Base-by-base conservation (phyloP, 23 red algal genomes). In the Chondrus crispus region DNA sequence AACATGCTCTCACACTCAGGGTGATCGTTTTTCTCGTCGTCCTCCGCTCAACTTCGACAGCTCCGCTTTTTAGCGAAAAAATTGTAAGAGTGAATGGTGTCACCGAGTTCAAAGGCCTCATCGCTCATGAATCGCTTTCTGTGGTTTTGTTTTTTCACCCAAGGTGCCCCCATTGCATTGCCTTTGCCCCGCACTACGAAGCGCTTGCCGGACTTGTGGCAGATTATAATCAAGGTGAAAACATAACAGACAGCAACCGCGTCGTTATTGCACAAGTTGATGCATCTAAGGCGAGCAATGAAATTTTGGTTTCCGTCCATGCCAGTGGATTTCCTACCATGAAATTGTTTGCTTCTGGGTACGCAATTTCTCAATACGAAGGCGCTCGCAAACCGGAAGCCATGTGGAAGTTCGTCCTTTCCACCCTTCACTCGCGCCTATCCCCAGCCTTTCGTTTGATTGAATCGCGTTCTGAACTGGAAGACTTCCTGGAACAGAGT, bases 61-160 rank as follows among this genome's bases (percentile, higher is more conserved):
- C n/a, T n/a, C n/a, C n/a, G n/a, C n/a, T n/a, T n/a, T n/a, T n/a
- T n/a, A n/a, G n/a, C n/a, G n/a, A n/a, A n/a, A n/a, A 51, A 83
- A 62, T 83, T 29, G 62, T 83, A 33, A 29, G 49, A 46, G 40
- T 83, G 12, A 47, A 53, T 36, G 53, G 26, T 33, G 30, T 30
- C 46, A 52, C 46, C 28, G 37, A 51, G 29, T 83, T 83, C 50
- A 38, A 83, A 5, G 16, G 9, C 79, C 79, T 58, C 3, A 60
- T 83, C 29, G 46, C 47, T 39, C 16, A 28, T 29, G 33, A 36
- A 46, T 60, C 46, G 37, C 29, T 57, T 37, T 60, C 79, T 30
- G 55, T 83, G 32, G 47, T 83, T 52, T 60, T 60, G 52, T 83
- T 83, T 52, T 83, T 83, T 30, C 79, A 83, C 28, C 79, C 79